phyloP scores from a whole-genome alignment of 2,329 filamentous ascomycete species.

The Fusarium tanahbumbuense region DNA sequence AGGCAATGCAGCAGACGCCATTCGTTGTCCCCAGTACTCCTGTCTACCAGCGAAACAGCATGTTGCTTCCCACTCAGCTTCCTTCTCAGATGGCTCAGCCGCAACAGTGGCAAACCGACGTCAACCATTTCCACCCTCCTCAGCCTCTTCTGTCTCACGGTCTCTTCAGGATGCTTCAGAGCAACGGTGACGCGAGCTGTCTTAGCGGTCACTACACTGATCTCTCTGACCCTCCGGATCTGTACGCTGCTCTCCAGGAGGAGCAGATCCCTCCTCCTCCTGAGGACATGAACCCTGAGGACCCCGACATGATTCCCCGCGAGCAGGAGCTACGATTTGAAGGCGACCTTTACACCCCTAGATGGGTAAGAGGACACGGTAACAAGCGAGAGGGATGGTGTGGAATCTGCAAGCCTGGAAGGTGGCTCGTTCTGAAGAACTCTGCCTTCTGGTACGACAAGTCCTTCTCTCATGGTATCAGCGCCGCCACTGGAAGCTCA shows the following conservation, averaged over 20 bases:
- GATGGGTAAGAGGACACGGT: slow-evolving; percentile 85
- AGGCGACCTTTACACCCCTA: slow-evolving; percentile 84
- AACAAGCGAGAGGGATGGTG: slow-evolving; percentile 93
- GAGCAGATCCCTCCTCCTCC: slow-evolving; percentile 79
- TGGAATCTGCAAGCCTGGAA: slow-evolving; percentile 85
- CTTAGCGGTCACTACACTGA: slow-evolving; percentile 78
- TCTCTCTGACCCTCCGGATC: slow-evolving; percentile 78
- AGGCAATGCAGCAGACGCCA: slow-evolving; percentile 66
- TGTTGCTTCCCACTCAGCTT: slow-evolving; percentile 63
- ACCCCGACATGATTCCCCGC: slow-evolving; percentile 79
- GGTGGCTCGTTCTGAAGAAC: slow-evolving; percentile 90
- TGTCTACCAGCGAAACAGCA: slow-evolving; percentile 65
- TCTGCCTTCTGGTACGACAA: slow-evolving; percentile 95
- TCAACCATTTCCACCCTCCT: slow-evolving; percentile 68
- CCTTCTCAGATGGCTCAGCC: slow-evolving; percentile 65
- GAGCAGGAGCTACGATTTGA: slow-evolving; percentile 84
- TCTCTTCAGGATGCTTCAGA: slow-evolving; percentile 78
- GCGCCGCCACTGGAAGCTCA: slow-evolving; percentile 80
- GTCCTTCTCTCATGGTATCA: slow-evolving; percentile 88
- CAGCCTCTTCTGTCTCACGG: slow-evolving; percentile 76
- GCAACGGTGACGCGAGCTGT: slow-evolving; percentile 76
- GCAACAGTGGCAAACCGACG: slow-evolving; percentile 61
- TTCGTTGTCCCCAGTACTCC: slow-evolving; percentile 66
- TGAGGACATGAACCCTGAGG: slow-evolving; percentile 83
- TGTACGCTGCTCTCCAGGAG: slow-evolving; percentile 80